Base-by-base conservation (phyloP, 2,329 filamentous ascomycete genomes). In the Acarospora socialis region DNA sequence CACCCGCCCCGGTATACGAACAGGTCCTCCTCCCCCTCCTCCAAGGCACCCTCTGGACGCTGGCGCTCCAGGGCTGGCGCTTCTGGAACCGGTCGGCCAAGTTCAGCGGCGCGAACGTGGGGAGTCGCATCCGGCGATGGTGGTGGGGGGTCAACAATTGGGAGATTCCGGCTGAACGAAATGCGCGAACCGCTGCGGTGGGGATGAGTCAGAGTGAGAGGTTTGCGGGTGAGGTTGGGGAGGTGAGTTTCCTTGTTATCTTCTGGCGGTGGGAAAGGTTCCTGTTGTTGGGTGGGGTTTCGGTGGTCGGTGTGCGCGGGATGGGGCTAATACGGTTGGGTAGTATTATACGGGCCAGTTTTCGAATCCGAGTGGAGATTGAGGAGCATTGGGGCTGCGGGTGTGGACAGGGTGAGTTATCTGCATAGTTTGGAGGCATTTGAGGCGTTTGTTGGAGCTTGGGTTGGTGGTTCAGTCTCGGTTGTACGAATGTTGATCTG, bases 81-180 rank as follows among this genome's bases (percentile, higher is more conserved):
- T 70, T 80, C 52, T 93, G 81, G 81, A 94, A 95, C 55, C 68
- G 70, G 38, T 78, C 69, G 36, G 77, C 81, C 9, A 74, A 76
- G 49, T 66, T 93, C 43, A 75, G 73, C 40, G 90, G 90, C 6
- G 73, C 72, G 45, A 76, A 73, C 16, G 60, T 81, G 10, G 90
- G 90, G 14, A 82, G 81, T 5, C 72, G 70, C 43, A 60, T 90
- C 29, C 68, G 90, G 46, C 67, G 84, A 43, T 95, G 87, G 90
- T 98, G 90, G 87, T 94, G 83, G 62, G 72, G 70, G 14, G 81
- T 92, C 12, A 95, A 95, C 51, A 83, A 92, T 48, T 95, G 90
- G 90, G 65, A 68, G 29, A 56, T 87, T 35, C 77, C 78, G 8
- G 41, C 48, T 4, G 48, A 57, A 34, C 29, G 23, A 10, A 34